Percentiles rank a stretch among this genome's conserved stretches.
These are phyloP conservation scores for Aspergillus latus DNA, from an alignment of 2,329 filamentous ascomycete genomes.

Conservation along the genomic window DNA sequence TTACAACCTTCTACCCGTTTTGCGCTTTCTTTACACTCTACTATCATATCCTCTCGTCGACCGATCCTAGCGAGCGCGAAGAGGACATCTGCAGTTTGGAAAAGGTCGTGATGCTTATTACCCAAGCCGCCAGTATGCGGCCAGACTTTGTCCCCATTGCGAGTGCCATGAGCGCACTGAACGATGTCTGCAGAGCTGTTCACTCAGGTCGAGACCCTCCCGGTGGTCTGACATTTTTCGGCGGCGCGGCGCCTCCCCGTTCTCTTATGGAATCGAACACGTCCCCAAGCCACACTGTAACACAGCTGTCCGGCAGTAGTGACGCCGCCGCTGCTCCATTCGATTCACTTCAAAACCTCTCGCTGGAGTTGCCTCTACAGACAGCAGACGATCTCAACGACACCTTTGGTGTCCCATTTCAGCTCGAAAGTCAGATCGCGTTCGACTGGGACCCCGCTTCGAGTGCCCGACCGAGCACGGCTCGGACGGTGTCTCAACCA, in stretches of 20 bases:
- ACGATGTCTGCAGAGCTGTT: constrained; percentile 5
- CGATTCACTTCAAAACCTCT: not conserved
- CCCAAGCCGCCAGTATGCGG: not conserved
- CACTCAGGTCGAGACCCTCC: not conserved
- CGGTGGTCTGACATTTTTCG: not conserved
- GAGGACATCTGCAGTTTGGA: not conserved
- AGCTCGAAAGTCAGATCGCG: constrained; percentile 3
- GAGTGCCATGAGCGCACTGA: constrained; percentile 6
- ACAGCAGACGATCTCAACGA: not conserved
- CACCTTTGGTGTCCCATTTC: constrained; percentile 4
- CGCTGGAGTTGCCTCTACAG: not conserved
- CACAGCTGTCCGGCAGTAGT: not conserved
- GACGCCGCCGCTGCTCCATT: not conserved
- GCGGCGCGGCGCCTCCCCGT: not conserved
- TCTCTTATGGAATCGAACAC: no score
- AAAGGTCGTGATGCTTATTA: not conserved
- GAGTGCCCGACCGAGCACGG: not conserved
- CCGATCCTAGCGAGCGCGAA: not conserved
- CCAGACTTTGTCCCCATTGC: constrained; percentile 7
- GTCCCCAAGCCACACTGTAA: not conserved
- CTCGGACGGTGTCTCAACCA: not conserved
- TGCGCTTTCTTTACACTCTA: constrained; percentile 13
- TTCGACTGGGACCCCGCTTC: not conserved
- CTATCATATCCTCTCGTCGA: constrained; percentile 2
- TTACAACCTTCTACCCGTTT: constrained; percentile 10